Evolutionary conservation across 805 yeast genomes (phyloP).

Genomic region (Saccharomyces kudriavzevii): DNA sequence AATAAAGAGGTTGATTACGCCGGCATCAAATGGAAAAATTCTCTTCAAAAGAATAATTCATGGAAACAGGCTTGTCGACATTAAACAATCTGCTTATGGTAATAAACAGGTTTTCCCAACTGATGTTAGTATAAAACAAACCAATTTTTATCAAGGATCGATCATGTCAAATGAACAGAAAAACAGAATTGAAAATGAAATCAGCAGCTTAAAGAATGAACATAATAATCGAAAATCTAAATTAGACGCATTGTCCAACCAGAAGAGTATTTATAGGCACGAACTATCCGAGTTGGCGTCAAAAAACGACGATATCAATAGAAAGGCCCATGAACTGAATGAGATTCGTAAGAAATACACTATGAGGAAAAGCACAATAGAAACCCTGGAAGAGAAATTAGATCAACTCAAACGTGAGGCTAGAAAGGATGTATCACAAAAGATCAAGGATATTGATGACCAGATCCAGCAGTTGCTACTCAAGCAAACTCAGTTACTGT

Average conservation of each 20-base stretch:
- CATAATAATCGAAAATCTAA: conserved; percentile 6
- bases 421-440: conserved; percentile 35
- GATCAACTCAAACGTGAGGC: conserved; percentile 33
- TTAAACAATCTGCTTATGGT: conserved; percentile 59
- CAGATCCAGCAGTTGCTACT: conserved; percentile 17
- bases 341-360: conserved; percentile 15
- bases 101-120: conserved; percentile 40
- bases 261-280: conserved; percentile 8
- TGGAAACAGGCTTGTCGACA: conserved; percentile 44
- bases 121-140: conserved; percentile 10
- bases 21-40: conserved; percentile 34
- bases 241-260: conserved; percentile 9
- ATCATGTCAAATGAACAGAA: conserved; percentile 22
- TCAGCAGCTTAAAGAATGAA: conserved; percentile 6
- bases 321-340: conserved; percentile 11
- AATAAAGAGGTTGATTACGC: conserved; percentile 32
- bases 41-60: conserved; percentile 52
- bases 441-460: conserved; percentile 30
- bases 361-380: conserved; percentile 22
- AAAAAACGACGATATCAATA: conserved; percentile 13
- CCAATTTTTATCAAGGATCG: conserved; percentile 20
- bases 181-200: conserved; percentile 10
- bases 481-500: conserved; percentile 20
- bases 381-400: conserved; percentile 27
- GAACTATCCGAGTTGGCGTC: conserved; percentile 5